These are phyloP conservation scores for Ogataea kodamae DNA, from an alignment of 805 yeast genomes.

Conservation along the genomic window DNA sequence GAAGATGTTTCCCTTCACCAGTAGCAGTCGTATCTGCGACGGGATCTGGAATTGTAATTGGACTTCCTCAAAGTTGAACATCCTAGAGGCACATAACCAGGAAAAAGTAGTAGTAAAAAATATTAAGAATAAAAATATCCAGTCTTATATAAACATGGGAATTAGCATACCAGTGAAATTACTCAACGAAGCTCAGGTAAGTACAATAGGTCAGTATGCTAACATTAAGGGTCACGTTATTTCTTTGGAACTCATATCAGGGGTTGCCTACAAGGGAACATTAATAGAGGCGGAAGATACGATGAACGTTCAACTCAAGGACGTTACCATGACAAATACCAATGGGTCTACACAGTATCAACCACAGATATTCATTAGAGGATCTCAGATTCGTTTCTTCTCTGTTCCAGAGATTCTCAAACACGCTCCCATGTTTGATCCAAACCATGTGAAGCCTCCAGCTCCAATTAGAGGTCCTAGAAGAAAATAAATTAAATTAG, in stretches of 20 bases:
- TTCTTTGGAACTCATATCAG: constrained; percentile 77
- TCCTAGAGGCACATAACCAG: constrained; percentile 10
- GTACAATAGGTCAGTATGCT: constrained; percentile 15
- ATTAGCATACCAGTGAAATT: constrained; percentile 82
- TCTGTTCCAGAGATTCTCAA: constrained; percentile 83
- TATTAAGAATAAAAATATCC: not conserved
- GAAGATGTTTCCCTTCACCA: constrained; percentile 53
- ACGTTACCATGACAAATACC: constrained; percentile 72
- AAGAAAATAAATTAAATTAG: constrained; percentile 16
- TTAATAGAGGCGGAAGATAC: constrained; percentile 83
- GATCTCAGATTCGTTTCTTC: constrained; percentile 82
- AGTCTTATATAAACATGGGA: constrained; percentile 38
- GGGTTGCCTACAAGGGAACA: constrained; percentile 86
- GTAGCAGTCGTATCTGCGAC: constrained; percentile 43
- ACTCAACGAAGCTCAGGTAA: constrained; percentile 72
- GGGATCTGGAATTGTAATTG: constrained; percentile 33
- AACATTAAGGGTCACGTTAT: constrained; percentile 68
- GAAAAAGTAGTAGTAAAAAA: not conserved
- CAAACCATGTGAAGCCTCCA: constrained; percentile 52
- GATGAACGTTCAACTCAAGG: constrained; percentile 86
- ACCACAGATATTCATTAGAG: constrained; percentile 86
- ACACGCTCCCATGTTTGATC: constrained; percentile 85
- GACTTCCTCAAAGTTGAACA: constrained; percentile 31
- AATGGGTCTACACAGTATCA: constrained; percentile 74
- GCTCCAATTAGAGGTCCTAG: constrained; percentile 61